Evolutionary conservation across 352 stramenopile genomes (phyloP).

Genomic region (Globisporangium barbulae): DNA sequence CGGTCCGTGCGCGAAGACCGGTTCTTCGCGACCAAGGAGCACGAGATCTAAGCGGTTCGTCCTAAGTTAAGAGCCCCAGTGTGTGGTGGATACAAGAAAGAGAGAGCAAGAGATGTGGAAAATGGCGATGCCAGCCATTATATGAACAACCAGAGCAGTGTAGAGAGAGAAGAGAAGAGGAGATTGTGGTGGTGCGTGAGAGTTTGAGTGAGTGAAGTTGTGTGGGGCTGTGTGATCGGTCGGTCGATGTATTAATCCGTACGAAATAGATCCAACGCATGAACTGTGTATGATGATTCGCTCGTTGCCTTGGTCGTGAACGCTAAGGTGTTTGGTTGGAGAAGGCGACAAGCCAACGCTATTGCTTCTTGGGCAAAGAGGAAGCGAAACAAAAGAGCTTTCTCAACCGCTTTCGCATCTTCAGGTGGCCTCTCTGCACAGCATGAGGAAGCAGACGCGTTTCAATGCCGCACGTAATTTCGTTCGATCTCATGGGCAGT

Average conservation of each 20-base stretch:
- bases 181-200: neutral
- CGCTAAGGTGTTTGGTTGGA: no score
- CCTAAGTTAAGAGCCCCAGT: constrained; percentile 5
- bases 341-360: no score
- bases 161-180: neutral
- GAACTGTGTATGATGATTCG: no score
- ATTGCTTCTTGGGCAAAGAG: no score
- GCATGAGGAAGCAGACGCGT: no score
- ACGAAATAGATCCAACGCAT: neutral
- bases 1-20: constrained; percentile 24
- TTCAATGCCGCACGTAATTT: neutral
- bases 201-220: neutral
- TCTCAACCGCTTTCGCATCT: no score
- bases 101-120: neutral
- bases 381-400: no score
- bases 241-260: neutral
- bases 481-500: neutral
- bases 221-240: neutral
- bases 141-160: neutral
- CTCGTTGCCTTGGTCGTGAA: no score
- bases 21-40: constrained; percentile 16
- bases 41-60: constrained; percentile 9
- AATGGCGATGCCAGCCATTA: neutral
- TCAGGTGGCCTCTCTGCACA: no score
- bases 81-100: neutral